Conservation (phyloP, 106 monocot genomes). For the Vanilla planifolia region DNA sequence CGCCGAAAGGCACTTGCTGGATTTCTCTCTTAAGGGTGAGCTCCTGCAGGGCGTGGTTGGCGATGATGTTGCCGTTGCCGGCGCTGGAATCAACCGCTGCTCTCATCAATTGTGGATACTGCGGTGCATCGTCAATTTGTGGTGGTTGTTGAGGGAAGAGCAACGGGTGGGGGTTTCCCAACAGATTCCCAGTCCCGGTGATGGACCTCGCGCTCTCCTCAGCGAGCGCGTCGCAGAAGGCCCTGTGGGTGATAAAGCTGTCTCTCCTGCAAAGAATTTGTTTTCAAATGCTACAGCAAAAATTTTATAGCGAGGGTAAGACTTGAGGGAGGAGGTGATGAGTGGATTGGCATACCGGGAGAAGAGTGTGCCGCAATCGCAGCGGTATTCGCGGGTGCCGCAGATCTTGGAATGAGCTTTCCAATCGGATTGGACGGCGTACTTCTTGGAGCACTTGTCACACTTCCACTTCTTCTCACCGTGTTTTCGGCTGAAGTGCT, state of each 20-base stretch:
- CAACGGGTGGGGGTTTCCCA: background rate
- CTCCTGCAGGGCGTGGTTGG: background rate
- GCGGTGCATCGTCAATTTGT: too few relatives aligned
- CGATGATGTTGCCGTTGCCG: constrained; percentile 5
- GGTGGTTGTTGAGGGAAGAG: constrained; percentile 5
- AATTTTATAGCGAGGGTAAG: too few relatives aligned
- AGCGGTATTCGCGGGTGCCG: constrained; percentile 56
- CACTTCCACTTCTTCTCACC: constrained; percentile 82
- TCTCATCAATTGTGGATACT: constrained; percentile 7
- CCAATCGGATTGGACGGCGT: constrained; percentile 68
- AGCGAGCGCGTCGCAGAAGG: constrained; percentile 72
- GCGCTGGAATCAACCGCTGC: background rate
- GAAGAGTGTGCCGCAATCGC: constrained; percentile 67
- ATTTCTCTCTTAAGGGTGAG: constrained; percentile 18
- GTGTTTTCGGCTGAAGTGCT: constrained; percentile 67
- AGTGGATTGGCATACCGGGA: constrained; percentile 25
- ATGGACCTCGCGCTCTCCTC: constrained; percentile 46
- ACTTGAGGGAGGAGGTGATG: too few relatives aligned
- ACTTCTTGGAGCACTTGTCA: constrained; percentile 70
- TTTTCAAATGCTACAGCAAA: too few relatives aligned
- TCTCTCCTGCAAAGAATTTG: constrained; percentile 43
- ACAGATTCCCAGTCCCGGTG: background rate
- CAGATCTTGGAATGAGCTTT: constrained; percentile 62
- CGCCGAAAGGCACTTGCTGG: constrained; percentile 11
- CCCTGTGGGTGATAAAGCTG: constrained; percentile 82